phyloP scores from a whole-genome alignment of 2,329 filamentous ascomycete species.

The Zopfia rhizophila region DNA sequence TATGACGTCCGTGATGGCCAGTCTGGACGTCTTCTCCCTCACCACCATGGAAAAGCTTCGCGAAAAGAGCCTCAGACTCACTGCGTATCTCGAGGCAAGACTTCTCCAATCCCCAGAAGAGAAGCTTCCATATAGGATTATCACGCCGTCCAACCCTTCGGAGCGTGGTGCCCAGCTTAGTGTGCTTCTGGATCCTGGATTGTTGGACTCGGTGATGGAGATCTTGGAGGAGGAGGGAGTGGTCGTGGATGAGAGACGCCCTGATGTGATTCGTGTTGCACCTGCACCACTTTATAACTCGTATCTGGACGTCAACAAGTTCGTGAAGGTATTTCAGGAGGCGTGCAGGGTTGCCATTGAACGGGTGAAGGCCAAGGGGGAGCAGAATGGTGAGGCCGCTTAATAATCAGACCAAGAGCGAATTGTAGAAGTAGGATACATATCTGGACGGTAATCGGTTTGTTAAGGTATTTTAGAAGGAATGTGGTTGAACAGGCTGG shows the following conservation, averaged over 20 bases:
- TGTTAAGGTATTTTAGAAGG: neutral
- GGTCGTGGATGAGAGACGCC: conserved; percentile 84
- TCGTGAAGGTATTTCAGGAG: conserved; percentile 59
- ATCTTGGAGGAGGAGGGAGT: conserved; percentile 75
- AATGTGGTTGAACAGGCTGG: neutral
- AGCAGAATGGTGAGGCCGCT: conserved; percentile 1
- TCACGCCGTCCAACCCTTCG: conserved; percentile 75
- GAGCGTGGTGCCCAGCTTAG: conserved; percentile 84
- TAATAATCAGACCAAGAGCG: too few relatives aligned
- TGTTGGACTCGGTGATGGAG: conserved; percentile 75
- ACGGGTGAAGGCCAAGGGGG: neutral
- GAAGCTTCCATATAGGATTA: conserved; percentile 58
- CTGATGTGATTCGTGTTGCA: conserved; percentile 84
- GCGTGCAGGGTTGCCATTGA: conserved; percentile 57
- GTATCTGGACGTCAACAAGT: conserved; percentile 72
- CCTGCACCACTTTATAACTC: conserved; percentile 87
- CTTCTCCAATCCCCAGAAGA: conserved; percentile 33
- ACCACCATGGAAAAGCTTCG: conserved; percentile 76
- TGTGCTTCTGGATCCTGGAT: conserved; percentile 71
- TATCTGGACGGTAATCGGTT: too few relatives aligned
- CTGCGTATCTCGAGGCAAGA: conserved; percentile 75
- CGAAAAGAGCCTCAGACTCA: conserved; percentile 76
- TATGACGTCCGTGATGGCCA: conserved; percentile 77
- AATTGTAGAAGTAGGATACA: too few relatives aligned
- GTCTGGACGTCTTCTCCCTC: conserved; percentile 77